phyloP scores from a whole-genome alignment of 1,284 basidiomycete genomes.

The Farysia itapuensis region DNA sequence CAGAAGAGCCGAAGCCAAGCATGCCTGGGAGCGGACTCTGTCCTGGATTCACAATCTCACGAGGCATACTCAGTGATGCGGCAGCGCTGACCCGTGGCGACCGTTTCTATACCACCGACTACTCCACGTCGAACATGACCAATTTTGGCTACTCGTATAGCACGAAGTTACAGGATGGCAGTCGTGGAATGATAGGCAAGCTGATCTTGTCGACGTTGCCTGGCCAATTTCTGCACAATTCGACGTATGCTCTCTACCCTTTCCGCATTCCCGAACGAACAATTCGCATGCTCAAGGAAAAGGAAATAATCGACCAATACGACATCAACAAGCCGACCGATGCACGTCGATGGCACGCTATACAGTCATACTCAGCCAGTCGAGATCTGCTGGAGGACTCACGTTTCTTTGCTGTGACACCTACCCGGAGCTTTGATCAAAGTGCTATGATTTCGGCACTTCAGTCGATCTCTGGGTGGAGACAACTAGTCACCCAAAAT shows the following conservation, averaged over 20 bases:
- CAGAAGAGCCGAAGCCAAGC: conserved; percentile 76
- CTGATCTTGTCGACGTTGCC: conserved; percentile 35
- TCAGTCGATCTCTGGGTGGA: conserved; percentile 24
- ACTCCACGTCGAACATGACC: conserved; percentile 76
- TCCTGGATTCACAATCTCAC: conserved; percentile 81
- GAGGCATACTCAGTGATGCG: conserved; percentile 85
- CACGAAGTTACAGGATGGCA: conserved; percentile 24
- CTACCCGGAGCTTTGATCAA: conserved; percentile 27
- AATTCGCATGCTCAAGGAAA: conserved; percentile 67
- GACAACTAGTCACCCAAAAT: conserved; percentile 19
- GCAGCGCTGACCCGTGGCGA: conserved; percentile 80
- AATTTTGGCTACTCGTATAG: conserved; percentile 46
- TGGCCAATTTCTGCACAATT: conserved; percentile 36
- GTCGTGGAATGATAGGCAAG: conserved; percentile 30
- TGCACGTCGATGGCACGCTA: conserved; percentile 17
- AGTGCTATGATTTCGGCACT: conserved; percentile 20
- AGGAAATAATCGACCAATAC: conserved; percentile 65
- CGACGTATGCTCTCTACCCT: conserved; percentile 62
- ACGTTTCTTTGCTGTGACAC: conserved; percentile 22
- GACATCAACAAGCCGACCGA: conserved; percentile 56
- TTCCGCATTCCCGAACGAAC: conserved; percentile 68
- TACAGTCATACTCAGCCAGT: conserved; percentile 32
- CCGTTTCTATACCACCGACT: conserved; percentile 78
- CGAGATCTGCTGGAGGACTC: conserved; percentile 25
- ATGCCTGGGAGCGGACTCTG: conserved; percentile 73